Evolutionary conservation across 169 alveolate species (phyloP), one percentile per base, ranked within the genome.

Genomic region (Eimeria falciformis): DNA sequence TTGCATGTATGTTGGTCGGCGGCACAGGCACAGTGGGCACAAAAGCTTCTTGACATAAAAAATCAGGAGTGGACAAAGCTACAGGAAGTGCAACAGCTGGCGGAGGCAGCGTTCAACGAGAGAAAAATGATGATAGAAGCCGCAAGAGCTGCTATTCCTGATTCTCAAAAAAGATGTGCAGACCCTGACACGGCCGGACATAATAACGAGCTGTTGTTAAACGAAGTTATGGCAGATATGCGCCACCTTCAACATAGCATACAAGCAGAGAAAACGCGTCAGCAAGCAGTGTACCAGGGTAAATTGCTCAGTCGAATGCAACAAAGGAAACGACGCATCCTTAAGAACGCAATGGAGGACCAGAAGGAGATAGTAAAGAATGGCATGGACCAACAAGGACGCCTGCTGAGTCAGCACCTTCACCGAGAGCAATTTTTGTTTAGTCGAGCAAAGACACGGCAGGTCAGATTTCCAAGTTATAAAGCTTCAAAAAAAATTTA

Each of bases 21-120:
- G 50, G 47, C 53, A 55, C 90, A 81, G 90, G 90, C 73, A 23
- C 90, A 81, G 47, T 81, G 90, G 90, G 77, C 90, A 56, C 90
- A 81, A 81, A 81, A 56, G 43, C 90, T 81, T 3, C 55, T 27
- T 27, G 90, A 81, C 75, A 50, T 81, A 2, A 81, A 81, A 40
- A 55, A 81, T 65, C 77, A 81, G 33, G 90, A 81, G 77, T 81
- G 75, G 90, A 6, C 77, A 46, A 81, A 81, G 77, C 43, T 81
- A 6, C 73, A 56, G 68, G 77, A 81, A 37, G 90, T 33, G 14
- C 90, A 81, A 18, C 77, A 81, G 58, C 75, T 81, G 45, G 90
- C 58, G 46, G 90, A 81, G 58, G 90, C 90, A 0, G 90, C 77
- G 11, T 53, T 81, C n/a, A 55, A 81, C 43, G 90, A 81, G 33